Conservation (phyloP, 768 basidiomycete species). For the Russula dissimulans region DNA sequence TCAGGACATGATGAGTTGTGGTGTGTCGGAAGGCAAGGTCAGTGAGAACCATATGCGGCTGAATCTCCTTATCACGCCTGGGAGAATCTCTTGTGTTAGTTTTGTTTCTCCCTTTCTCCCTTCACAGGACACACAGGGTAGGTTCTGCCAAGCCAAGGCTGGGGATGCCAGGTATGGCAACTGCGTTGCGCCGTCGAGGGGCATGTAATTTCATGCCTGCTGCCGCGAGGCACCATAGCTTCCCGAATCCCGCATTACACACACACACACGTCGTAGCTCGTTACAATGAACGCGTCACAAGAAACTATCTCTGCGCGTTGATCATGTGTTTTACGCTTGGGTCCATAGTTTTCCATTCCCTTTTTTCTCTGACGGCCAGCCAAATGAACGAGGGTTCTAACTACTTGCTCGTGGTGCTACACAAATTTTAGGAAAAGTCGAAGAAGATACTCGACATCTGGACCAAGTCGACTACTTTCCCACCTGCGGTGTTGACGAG, state of each 20-base stretch:
- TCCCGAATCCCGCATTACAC: slow-evolving; percentile 1
- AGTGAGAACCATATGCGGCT: slow-evolving; percentile 33
- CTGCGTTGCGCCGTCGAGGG: slow-evolving; percentile 4
- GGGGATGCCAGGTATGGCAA: slow-evolving; percentile 1
- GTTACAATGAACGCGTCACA: slow-evolving; percentile 17
- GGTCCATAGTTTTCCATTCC: slow-evolving; percentile 22
- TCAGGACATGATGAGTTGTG: slow-evolving; percentile 66
- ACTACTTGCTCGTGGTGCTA: slow-evolving; percentile 24
- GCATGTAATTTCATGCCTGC: slow-evolving; percentile 2
- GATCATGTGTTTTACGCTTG: slow-evolving; percentile 24
- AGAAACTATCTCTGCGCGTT: slow-evolving; percentile 21
- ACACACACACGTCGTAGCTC: slow-evolving; percentile 15
- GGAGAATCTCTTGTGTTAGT: slow-evolving; percentile 14
- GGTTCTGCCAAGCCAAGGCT: slow-evolving; percentile 6
- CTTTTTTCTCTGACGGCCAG: slow-evolving; percentile 22
- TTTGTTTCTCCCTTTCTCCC: background rate
- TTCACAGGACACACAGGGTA: slow-evolving; percentile 8
- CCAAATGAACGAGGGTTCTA: slow-evolving; percentile 34
- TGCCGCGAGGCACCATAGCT: slow-evolving; percentile 8
- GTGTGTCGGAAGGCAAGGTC: slow-evolving; percentile 75
- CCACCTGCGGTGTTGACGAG: slow-evolving; percentile 64
- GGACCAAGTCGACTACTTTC: slow-evolving; percentile 88
- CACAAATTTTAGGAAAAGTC: slow-evolving; percentile 75
- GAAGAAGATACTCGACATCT: slow-evolving; percentile 96
- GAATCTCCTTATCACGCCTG: slow-evolving; percentile 1